These are phyloP conservation scores for Lachancea quebecensis DNA, from an alignment of 805 yeast species.

Conservation along the genomic window DNA sequence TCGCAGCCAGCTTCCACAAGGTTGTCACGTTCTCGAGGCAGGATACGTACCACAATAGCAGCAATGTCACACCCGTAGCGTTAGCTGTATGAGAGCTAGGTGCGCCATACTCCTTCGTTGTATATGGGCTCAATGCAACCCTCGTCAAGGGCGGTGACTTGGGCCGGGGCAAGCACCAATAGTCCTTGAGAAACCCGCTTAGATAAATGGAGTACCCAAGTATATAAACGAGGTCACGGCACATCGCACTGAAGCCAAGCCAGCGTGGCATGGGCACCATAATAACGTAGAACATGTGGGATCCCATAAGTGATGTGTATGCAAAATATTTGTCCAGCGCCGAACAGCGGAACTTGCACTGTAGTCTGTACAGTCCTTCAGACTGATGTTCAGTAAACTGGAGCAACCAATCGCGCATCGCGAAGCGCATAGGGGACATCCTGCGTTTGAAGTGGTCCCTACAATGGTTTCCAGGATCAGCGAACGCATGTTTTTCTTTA, in stretches of 20 bases:
- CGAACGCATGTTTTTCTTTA: constrained; percentile 15
- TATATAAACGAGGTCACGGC: constrained; percentile 67
- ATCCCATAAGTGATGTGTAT: constrained; percentile 81
- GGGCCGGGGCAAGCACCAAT: constrained; percentile 86
- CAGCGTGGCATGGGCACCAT: constrained; percentile 81
- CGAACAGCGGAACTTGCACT: constrained; percentile 42
- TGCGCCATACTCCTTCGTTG: constrained; percentile 89
- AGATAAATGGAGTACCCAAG: constrained; percentile 51
- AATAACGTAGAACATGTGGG: constrained; percentile 88
- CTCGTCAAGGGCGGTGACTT: constrained; percentile 85
- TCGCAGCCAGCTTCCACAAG: constrained; percentile 6
- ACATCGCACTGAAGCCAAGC: constrained; percentile 56
- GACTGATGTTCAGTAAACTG: constrained; percentile 63
- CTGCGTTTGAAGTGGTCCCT: constrained; percentile 55
- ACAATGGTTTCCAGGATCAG: constrained; percentile 73
- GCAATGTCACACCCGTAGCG: constrained; percentile 72
- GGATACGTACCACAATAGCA: constrained; percentile 32
- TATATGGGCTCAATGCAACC: constrained; percentile 83
- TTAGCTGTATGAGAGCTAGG: constrained; percentile 94
- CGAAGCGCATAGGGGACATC: constrained; percentile 50
- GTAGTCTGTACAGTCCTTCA: constrained; percentile 48
- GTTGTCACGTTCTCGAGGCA: constrained; percentile 6
- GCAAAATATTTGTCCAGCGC: constrained; percentile 70
- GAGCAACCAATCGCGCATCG: constrained; percentile 45
- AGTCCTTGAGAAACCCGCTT: constrained; percentile 76